Conservation (phyloP, 352 stramenopile species). For the Phytophthora syringae region DNA sequence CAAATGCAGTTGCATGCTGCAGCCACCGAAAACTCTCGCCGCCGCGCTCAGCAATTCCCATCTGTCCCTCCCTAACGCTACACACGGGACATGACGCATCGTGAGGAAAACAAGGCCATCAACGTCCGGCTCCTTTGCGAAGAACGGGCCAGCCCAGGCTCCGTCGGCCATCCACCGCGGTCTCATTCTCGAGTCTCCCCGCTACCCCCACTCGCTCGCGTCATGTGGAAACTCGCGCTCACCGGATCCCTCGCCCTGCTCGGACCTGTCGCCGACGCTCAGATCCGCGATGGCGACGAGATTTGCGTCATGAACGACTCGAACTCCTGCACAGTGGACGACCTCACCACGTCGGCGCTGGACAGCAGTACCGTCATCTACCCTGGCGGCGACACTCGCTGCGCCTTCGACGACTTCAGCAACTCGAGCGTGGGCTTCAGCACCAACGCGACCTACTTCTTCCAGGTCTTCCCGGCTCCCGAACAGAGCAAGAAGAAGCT, state of each 20-base stretch:
- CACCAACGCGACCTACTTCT: constrained; percentile 75
- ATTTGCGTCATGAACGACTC: constrained; percentile 58
- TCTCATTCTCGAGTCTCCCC: constrained; percentile 25
- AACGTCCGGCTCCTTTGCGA: constrained; percentile 24
- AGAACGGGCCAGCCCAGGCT: constrained; percentile 21
- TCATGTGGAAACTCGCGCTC: constrained; percentile 46
- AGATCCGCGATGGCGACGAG: constrained; percentile 56
- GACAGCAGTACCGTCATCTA: constrained; percentile 69
- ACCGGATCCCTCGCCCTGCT: constrained; percentile 38
- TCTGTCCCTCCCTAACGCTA: constrained; percentile 15
- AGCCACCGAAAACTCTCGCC: too few species aligned
- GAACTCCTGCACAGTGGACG: constrained; percentile 57
- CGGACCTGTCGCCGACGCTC: constrained; percentile 19
- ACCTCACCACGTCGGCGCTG: constrained; percentile 50
- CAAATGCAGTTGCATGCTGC: too few species aligned
- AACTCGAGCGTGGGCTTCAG: constrained; percentile 45
- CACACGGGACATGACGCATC: constrained; percentile 28
- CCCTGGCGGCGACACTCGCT: constrained; percentile 56
- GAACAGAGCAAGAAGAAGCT: constrained; percentile 66
- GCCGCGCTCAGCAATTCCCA: constrained; percentile 14
- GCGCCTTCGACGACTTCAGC: constrained; percentile 61
- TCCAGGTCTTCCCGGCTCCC: constrained; percentile 70
- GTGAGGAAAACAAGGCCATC: constrained; percentile 29
- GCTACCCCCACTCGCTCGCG: constrained; percentile 12
- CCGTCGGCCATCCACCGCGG: background rate